A percentile compares a stretch with the other conserved stretches of the same genome.
These are phyloP conservation scores for Rheum nobile DNA, from an alignment of 148 eudicot species.

Conservation along the genomic window DNA sequence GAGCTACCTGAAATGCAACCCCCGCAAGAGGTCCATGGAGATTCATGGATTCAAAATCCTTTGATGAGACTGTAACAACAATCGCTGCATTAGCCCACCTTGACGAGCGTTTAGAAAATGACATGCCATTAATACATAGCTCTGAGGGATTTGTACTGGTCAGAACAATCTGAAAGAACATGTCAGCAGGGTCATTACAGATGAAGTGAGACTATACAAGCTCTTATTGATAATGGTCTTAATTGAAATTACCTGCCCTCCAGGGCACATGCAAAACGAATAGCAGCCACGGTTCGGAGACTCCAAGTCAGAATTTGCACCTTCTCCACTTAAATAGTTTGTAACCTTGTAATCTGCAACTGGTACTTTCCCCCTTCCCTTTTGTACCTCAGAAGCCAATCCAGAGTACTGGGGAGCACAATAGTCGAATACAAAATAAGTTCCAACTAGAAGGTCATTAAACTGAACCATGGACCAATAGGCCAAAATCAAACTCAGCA, in stretches of 20 bases:
- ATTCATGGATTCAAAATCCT: conserved; percentile 67
- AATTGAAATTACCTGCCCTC: conserved; percentile 70
- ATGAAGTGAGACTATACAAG: neutral
- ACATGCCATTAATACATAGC: conserved; percentile 96
- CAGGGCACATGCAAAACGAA: conserved; percentile 99
- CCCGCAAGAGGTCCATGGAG: conserved; percentile 88
- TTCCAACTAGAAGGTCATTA: neutral
- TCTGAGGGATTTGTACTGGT: conserved; percentile 88
- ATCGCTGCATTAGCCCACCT: conserved; percentile 97
- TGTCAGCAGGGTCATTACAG: neutral
- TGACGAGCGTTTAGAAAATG: conserved; percentile 86
- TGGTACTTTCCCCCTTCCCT: conserved; percentile 91
- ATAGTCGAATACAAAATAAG: neutral
- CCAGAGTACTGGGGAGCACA: conserved; percentile 49
- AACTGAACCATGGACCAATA: neutral
- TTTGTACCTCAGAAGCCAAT: conserved; percentile 71
- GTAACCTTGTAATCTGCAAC: conserved; percentile 97
- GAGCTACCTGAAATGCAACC: conserved; percentile 70
- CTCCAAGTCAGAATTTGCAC: conserved; percentile 14
- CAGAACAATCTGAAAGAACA: conserved; percentile 70
- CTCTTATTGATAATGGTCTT: neutral
- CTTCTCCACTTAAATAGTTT: conserved; percentile 35
- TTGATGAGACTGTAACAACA: conserved; percentile 72
- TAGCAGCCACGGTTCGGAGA: conserved; percentile 59
- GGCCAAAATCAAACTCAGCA: neutral